Percentiles rank a stretch among this genome's conserved stretches.
phyloP scores from a whole-genome alignment of 768 basidiomycete genomes.

The Strobilomyces confusus region DNA sequence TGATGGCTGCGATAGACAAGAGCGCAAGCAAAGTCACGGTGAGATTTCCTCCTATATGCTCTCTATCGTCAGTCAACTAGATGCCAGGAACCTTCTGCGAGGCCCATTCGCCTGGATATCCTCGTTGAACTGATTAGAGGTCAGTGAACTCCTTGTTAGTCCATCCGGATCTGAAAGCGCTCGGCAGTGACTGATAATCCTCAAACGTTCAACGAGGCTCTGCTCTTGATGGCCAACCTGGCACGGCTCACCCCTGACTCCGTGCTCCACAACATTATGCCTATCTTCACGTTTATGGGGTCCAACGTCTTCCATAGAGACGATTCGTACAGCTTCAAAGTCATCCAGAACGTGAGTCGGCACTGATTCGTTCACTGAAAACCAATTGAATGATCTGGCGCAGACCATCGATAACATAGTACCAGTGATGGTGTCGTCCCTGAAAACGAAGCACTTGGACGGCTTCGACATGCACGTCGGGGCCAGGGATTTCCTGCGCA shows the following conservation, averaged over 20 bases:
- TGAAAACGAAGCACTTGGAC: slow-evolving; percentile 53
- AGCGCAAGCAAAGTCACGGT: slow-evolving; percentile 56
- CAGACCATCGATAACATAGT: slow-evolving; percentile 93
- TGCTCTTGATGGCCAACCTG: slow-evolving; percentile 81
- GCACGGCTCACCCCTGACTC: slow-evolving; percentile 85
- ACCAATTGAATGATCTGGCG: background rate
- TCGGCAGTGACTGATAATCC: slow-evolving; percentile 78
- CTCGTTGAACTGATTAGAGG: slow-evolving; percentile 85
- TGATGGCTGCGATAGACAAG: slow-evolving; percentile 78
- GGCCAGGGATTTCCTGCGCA: slow-evolving; percentile 76
- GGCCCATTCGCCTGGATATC: slow-evolving; percentile 72
- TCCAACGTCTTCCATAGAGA: slow-evolving; percentile 97
- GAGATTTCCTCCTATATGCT: slow-evolving; percentile 15
- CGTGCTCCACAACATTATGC: slow-evolving; percentile 93
- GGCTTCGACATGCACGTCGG: slow-evolving; percentile 62
- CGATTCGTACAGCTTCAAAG: slow-evolving; percentile 91
- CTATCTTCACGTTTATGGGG: slow-evolving; percentile 99
- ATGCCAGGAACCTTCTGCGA: slow-evolving; percentile 51
- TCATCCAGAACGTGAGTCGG: slow-evolving; percentile 77
- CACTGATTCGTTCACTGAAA: background rate
- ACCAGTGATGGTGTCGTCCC: slow-evolving; percentile 83
- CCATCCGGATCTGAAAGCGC: background rate
- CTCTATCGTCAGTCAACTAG: background rate
- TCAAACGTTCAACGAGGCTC: slow-evolving; percentile 90
- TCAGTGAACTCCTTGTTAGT: slow-evolving; percentile 25